phyloP scores from a whole-genome alignment of 2,329 filamentous ascomycete species.

The Colletotrichum paranaense region DNA sequence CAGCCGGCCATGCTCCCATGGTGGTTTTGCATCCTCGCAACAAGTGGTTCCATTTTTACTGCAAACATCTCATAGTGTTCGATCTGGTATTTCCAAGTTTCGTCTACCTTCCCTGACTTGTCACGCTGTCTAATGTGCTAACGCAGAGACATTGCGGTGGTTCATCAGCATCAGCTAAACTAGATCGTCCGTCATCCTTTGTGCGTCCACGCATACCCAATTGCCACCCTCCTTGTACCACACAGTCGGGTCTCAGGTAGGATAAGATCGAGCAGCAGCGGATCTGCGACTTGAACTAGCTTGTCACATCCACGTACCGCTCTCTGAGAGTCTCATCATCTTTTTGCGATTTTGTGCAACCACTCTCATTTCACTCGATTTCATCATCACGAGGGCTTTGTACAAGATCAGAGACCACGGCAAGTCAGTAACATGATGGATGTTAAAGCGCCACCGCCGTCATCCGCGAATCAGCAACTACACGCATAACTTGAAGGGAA shows the following conservation, averaged over 20 bases:
- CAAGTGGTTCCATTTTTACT: background rate
- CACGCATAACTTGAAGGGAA: background rate
- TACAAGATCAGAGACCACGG: no score
- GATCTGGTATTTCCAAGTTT: background rate
- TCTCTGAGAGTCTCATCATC: background rate
- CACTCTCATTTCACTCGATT: no score
- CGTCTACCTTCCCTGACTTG: no score
- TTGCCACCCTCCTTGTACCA: background rate
- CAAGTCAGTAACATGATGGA: slow-evolving; percentile 1
- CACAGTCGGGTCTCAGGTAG: background rate
- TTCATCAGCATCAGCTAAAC: background rate
- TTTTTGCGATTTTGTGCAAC: background rate
- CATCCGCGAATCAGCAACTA: background rate
- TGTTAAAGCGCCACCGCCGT: slow-evolving; percentile 5
- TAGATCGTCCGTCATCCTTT: background rate
- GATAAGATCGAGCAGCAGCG: background rate
- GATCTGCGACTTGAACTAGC: background rate
- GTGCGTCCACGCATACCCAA: background rate
- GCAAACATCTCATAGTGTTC: no score
- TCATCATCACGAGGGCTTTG: no score
- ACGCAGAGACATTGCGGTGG: background rate
- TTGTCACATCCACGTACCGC: background rate
- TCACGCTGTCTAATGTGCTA: no score
- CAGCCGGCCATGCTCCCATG: no score
- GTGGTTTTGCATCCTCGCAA: background rate